Base-by-base conservation (phyloP, 2,329 filamentous ascomycete species). In the Nectriaceae sp. region DNA sequence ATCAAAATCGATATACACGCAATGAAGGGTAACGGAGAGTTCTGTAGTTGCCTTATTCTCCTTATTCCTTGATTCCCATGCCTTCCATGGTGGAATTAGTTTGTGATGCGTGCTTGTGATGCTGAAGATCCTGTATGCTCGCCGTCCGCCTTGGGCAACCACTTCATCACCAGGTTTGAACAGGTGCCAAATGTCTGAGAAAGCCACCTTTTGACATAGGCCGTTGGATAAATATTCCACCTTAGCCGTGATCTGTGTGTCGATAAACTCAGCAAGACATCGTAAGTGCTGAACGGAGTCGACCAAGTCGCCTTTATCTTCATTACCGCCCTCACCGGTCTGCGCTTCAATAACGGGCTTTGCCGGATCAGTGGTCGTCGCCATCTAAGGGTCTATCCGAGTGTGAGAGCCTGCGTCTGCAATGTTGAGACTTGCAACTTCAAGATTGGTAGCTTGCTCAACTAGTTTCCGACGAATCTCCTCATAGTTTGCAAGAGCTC, bases 1-100 rank as follows among this genome's bases (percentile, higher is more conserved):
- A 26, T 70, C 64, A 42, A 67, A 70, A 42, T 68, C 58, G 4
- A 50, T 19, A 18, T 44, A 41, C 3, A 50, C 48, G 21, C 48
- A 50, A 18, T 31, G n/a, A 49, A 18, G 21, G 6, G 36, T 11
- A 46, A 40, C 21, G 16, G 18, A 5, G 24, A 4, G 6, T 31
- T 44, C 18, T 20, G 21, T 21, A n/a, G 26, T 19, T 11, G 19
- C 36, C 33, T 5, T 44, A 13, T 37, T 18, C 6, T 49, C 61
- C 65, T n/a, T 66, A 13, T 29, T 36, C 33, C 11, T 5, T 36
- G 16, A n/a, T n/a, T n/a, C 16, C 33, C 33, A 36, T n/a, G 8
- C 6, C 5, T 36, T 57, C 42, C 51, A 61, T 21, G 57, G 44
- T 5, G 61, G 49, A 11, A 38, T 5, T 3, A 33, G 37, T 10